Evolutionary conservation across 1,139 yeast species (phyloP).

Genomic region (Geotrichum fermentans): DNA sequence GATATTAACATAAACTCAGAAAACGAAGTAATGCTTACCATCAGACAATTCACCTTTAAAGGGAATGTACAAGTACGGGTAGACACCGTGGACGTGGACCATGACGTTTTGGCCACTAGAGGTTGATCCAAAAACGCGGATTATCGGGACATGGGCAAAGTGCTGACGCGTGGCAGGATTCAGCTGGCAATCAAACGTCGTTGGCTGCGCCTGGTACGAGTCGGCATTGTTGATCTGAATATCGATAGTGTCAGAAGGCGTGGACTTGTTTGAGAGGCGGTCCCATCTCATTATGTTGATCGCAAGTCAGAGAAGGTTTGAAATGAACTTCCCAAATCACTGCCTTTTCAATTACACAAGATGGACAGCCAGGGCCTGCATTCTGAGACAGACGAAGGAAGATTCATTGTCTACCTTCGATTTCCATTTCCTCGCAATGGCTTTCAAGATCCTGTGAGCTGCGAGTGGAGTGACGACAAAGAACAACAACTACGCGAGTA

Average conservation of each 20-base stretch:
- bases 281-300: not conserved
- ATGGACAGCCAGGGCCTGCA: constrained; percentile 11
- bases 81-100: constrained; percentile 78
- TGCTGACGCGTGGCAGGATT: constrained; percentile 28
- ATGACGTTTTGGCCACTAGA: constrained; percentile 51
- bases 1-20: not conserved
- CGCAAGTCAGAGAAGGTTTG: not conserved
- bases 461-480: constrained; percentile 41
- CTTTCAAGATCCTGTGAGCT: constrained; percentile 40
- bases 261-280: not conserved
- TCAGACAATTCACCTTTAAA: constrained; percentile 42
- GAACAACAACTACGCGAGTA: constrained; percentile 43
- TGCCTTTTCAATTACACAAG: not conserved
- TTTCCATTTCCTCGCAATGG: constrained; percentile 41
- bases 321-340: not conserved
- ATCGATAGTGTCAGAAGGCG: not conserved
- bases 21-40: constrained; percentile 21
- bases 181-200: constrained; percentile 40
- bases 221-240: constrained; percentile 47
- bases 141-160: constrained; percentile 56
- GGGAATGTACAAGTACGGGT: constrained; percentile 72
- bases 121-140: constrained; percentile 69
- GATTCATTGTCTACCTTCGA: constrained; percentile 37
- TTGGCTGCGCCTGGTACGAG: constrained; percentile 52
- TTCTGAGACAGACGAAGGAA: constrained; percentile 12